Conservation (phyloP, 2,329 filamentous ascomycete genomes). For the Fusarium udum region DNA sequence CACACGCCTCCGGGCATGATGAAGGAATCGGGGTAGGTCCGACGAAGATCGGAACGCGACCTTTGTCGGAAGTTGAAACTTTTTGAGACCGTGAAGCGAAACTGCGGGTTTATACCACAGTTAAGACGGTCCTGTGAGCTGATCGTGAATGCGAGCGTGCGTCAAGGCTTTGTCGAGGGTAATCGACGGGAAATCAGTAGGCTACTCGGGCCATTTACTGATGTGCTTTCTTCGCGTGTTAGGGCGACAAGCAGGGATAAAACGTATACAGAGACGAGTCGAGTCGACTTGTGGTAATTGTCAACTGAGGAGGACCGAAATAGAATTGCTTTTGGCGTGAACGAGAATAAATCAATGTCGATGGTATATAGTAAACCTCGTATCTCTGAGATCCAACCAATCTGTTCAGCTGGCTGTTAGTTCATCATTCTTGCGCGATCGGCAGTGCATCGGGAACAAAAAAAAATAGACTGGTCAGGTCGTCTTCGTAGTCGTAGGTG, state of each 20-base stretch:
- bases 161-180: slow-evolving; percentile 17
- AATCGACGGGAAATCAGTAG: slow-evolving; percentile 39
- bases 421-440: neutral
- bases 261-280: slow-evolving; percentile 23
- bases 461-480: neutral
- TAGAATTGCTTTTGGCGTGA: slow-evolving; percentile 27
- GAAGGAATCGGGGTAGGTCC: slow-evolving; percentile 47
- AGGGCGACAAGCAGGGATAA: slow-evolving; percentile 28
- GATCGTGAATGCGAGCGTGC: neutral
- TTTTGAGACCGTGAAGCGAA: slow-evolving; percentile 26
- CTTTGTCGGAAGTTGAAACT: slow-evolving; percentile 49
- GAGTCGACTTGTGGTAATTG: slow-evolving; percentile 1
- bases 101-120: slow-evolving; percentile 31
- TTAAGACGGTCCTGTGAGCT: slow-evolving; percentile 15
- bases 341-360: slow-evolving; percentile 10
- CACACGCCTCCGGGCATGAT: slow-evolving; percentile 85
- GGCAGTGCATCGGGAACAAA: neutral
- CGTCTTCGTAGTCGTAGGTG: neutral
- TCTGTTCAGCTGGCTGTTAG: slow-evolving; percentile 16
- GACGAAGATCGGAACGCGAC: slow-evolving; percentile 53
- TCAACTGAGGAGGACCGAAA: slow-evolving; percentile 9
- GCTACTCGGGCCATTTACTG: slow-evolving; percentile 49
- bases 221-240: slow-evolving; percentile 23
- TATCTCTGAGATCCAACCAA: slow-evolving; percentile 13
- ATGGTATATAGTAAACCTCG: slow-evolving; percentile 18